Base-by-base conservation (phyloP, 2,329 filamentous ascomycete species). In the Penicillium psychrosexuale region DNA sequence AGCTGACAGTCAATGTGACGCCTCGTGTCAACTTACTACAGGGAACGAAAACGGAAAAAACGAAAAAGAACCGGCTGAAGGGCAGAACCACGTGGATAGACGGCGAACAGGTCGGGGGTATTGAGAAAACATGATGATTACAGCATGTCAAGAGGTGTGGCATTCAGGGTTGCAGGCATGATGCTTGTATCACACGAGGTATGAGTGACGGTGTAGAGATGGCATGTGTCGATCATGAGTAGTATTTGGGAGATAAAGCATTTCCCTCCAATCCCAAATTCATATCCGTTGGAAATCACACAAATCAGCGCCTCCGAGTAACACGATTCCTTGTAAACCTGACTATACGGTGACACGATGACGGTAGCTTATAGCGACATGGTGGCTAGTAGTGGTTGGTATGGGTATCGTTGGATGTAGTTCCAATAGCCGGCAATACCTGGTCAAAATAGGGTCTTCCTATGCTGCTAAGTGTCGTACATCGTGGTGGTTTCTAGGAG, bases 141-240 rank as follows among this genome's bases (percentile, higher is more conserved):
- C 8, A 19, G 28, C 8, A 3, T 39, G 22, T 19, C 19, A 12
- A 27, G 43, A 40, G 43, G 43, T 22, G 50, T 53, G 47, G 28
- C 27, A 28, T 50, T 38, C 40, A 28, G 34, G 33, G 44, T 53
- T 34, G 37, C 65, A 61, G 45, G 55, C 57, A 40, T 63, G 46
- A 61, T 56, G 50, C 53, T 53, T 53, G 50, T 57, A 47, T 48
- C 30, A 57, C 52, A 47, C 39, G 47, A 55, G 47, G 52, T 40
- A 37, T 37, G 42, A 52, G 31, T 52, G 36, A 52, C 40, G 40
- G 53, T 55, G 52, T 44, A 51, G 33, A 51, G 34, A 46, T 37
- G 24, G 22, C 47, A 55, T 47, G 34, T 47, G 42, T 31, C 30
- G 19, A 15, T 19, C 11, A 12, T 47, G 36, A 22, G 33, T 52